Evolutionary conservation across 495 filamentous ascomycete genomes (phyloP), one percentile per base, ranked within the genome.

Genomic region (Gamarada debralockiae): DNA sequence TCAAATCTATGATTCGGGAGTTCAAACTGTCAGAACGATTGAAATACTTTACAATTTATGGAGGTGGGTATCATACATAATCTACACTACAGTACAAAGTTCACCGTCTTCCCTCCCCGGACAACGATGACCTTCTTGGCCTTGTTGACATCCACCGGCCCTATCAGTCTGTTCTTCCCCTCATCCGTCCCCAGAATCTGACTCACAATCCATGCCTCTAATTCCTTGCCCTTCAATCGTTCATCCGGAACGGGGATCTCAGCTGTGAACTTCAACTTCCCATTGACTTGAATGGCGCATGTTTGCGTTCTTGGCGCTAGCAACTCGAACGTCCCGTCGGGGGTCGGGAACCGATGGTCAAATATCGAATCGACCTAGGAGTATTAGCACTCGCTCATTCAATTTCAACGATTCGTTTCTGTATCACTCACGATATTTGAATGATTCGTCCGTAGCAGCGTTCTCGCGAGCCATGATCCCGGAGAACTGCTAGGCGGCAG

Each of bases 221-320:
- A 68, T 74, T 78, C 86, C 8, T 77, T 70, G 2, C 45, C 50
- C 14, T 39, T 15, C 22, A 63, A 17, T 2, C 49, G 7, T 3
- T 14, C 15, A 2, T 21, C 20, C 12, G 57, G 51, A 25, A 70
- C 66, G 21, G 70, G 65, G 27, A 90, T 82, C 9, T 86, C 75
- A 15, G 84, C 72, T 10, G 74, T 79, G 53, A 85, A 84, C 43
- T 78, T 78, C 56, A 86, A 55, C 65, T 84, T 90, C 6, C 90
- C 90, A 59, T 93, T 87, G 18, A 95, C 74, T 57, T 87, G 83
- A 15, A 95, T 81, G 14, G 82, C 84, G 52, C 84, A 84, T 0
- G 42, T 61, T 48, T 68, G 67, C 39, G 52, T 68, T 27, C 59
- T 56, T 22, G 65, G 58, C 24, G 58, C 47, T 22, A 80, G 42